phyloP scores from a whole-genome alignment of 768 basidiomycete genomes.

The Thelephora ganbajun region DNA sequence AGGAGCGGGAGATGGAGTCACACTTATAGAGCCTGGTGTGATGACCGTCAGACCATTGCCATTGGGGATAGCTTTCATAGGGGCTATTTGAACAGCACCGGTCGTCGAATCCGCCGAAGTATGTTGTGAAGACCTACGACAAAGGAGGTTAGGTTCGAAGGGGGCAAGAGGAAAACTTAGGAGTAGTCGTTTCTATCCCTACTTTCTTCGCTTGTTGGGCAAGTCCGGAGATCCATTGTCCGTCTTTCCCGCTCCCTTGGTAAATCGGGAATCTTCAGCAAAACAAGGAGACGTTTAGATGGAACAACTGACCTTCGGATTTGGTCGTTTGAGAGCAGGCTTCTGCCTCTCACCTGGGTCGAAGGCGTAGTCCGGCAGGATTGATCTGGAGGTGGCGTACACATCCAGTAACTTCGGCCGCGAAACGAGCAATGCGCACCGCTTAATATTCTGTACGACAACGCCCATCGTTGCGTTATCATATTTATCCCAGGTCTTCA shows the following conservation, averaged over 20 bases:
- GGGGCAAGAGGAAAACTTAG: constrained; percentile 7
- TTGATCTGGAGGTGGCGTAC: constrained; percentile 32
- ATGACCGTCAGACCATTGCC: neutral
- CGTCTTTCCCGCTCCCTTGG: constrained; percentile 49
- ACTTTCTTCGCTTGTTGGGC: constrained; percentile 78
- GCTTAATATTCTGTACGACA: constrained; percentile 84
- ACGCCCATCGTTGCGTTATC: constrained; percentile 91
- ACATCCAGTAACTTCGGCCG: no score
- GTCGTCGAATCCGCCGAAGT: neutral
- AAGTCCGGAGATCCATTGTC: constrained; percentile 49
- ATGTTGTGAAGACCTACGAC: constrained; percentile 4
- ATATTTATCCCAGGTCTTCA: constrained; percentile 92
- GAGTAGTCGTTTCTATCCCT: constrained; percentile 20
- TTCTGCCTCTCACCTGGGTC: constrained; percentile 72
- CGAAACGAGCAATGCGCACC: constrained; percentile 27
- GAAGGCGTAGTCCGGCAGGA: constrained; percentile 71
- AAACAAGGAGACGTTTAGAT: neutral
- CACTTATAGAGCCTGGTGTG: neutral
- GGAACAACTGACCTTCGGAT: constrained; percentile 36
- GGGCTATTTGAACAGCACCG: neutral
- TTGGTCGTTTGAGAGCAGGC: constrained; percentile 59
- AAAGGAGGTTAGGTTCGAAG: constrained; percentile 1
- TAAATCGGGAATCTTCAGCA: constrained; percentile 6
- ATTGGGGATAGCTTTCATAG: constrained; percentile 14
- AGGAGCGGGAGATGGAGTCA: neutral